These are phyloP conservation scores for Suillus brevipes DNA, from an alignment of 768 basidiomycete species.

Conservation along the genomic window DNA sequence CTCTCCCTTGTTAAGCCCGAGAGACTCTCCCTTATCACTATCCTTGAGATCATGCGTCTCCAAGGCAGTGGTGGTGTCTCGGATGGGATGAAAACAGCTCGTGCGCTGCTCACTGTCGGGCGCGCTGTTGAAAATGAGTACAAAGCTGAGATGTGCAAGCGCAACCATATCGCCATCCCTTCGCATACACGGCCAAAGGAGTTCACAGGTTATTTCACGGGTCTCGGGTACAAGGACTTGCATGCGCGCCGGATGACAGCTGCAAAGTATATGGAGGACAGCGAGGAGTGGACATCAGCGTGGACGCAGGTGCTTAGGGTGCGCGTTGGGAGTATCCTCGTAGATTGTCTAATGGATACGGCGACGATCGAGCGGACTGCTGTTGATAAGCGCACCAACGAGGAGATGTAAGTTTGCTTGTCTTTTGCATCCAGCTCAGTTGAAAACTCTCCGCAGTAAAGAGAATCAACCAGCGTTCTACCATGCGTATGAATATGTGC, in stretches of 20 bases:
- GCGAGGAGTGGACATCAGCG: slow-evolving; percentile 71
- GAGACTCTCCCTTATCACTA: slow-evolving; percentile 83
- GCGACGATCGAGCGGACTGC: slow-evolving; percentile 71
- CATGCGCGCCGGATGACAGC: slow-evolving; percentile 66
- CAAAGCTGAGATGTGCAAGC: slow-evolving; percentile 77
- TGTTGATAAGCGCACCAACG: slow-evolving; percentile 56
- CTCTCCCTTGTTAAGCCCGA: slow-evolving; percentile 72
- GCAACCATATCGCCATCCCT: slow-evolving; percentile 56
- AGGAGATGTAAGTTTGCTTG: slow-evolving; percentile 52
- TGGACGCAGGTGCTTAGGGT: slow-evolving; percentile 83
- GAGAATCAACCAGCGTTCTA: slow-evolving; percentile 90
- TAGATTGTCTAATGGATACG: slow-evolving; percentile 82
- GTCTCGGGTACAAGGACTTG: slow-evolving; percentile 59
- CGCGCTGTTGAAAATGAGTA: slow-evolving; percentile 88
- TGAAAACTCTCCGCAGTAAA: slow-evolving; percentile 40
- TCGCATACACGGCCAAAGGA: slow-evolving; percentile 24
- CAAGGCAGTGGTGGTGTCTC: slow-evolving; percentile 74
- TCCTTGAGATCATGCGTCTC: slow-evolving; percentile 85
- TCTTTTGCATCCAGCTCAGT: slow-evolving; percentile 5
- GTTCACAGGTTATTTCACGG: slow-evolving; percentile 52
- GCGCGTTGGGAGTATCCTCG: slow-evolving; percentile 78
- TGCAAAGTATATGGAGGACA: slow-evolving; percentile 61
- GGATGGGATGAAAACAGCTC: slow-evolving; percentile 88
- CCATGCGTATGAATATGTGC: slow-evolving; percentile 89
- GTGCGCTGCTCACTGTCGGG: slow-evolving; percentile 78